phyloP scores from a whole-genome alignment of 306 rosid genomes.

The Casuarina equisetifolia region DNA sequence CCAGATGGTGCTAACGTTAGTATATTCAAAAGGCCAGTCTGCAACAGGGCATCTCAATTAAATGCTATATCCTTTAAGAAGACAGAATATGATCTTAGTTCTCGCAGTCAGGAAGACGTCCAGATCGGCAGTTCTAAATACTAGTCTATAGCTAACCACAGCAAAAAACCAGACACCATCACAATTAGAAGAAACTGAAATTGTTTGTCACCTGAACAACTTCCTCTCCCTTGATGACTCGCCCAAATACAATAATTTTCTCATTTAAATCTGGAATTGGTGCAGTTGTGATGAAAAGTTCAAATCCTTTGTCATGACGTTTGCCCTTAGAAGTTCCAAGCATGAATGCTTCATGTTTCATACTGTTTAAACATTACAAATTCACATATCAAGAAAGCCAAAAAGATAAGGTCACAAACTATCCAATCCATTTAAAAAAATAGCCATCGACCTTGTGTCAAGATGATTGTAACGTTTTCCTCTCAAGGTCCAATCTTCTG shows the following conservation, averaged over 20 bases:
- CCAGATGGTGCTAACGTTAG: not conserved
- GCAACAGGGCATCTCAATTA: not conserved
- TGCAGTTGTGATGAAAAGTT: constrained; percentile 93
- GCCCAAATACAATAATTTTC: constrained; percentile 84
- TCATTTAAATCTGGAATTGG: constrained; percentile 93
- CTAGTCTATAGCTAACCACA: not conserved
- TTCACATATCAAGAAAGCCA: constrained; percentile 21
- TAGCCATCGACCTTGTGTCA: constrained; percentile 35
- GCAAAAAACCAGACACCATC: not conserved
- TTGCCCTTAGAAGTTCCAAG: constrained; percentile 89
- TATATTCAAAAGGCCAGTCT: not conserved
- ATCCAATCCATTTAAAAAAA: constrained; percentile 9
- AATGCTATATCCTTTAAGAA: not conserved
- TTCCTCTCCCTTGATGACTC: constrained; percentile 87
- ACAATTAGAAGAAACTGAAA: constrained; percentile 9
- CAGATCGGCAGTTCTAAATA: not conserved
- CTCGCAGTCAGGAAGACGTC: not conserved
- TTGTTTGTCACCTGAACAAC: constrained; percentile 80
- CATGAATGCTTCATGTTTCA: constrained; percentile 93
- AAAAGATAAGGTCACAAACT: not conserved
- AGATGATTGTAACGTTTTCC: constrained; percentile 69
- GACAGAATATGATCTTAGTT: not conserved
- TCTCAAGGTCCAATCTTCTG: constrained; percentile 81
- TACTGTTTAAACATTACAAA: constrained; percentile 38
- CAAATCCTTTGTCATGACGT: constrained; percentile 63